Percentiles rank a stretch among this genome's conserved stretches.
phyloP scores from a whole-genome alignment of 164 flowering plant species.

The Protea cynaroides region DNA sequence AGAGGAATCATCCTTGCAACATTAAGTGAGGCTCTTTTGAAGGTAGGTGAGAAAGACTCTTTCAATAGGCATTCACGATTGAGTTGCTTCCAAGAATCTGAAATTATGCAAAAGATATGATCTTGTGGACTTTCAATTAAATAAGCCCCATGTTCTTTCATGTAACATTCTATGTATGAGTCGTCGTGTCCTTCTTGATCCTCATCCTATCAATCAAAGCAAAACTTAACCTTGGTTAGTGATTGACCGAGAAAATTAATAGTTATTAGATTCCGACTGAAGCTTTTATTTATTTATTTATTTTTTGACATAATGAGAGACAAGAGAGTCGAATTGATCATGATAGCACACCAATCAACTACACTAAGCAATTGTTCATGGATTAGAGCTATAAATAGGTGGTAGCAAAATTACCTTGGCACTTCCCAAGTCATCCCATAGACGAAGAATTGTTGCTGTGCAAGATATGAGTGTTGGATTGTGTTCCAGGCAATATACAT shows the following conservation, averaged over 20 bases:
- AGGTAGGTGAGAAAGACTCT: constrained; percentile 24
- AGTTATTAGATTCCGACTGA: too few species aligned
- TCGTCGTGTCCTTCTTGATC: constrained; percentile 43
- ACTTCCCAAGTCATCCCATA: constrained; percentile 61
- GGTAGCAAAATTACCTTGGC: constrained; percentile 55
- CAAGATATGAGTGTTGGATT: constrained; percentile 23
- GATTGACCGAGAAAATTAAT: neutral
- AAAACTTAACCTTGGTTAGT: neutral
- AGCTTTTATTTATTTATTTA: too few species aligned
- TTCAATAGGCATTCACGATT: constrained; percentile 26
- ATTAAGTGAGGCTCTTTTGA: constrained; percentile 26
- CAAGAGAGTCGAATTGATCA: too few species aligned
- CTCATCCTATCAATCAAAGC: constrained; percentile 6
- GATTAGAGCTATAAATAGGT: too few species aligned
- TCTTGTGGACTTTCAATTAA: constrained; percentile 20
- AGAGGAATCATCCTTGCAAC: constrained; percentile 33
- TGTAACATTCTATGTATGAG: constrained; percentile 33
- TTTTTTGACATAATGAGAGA: too few species aligned
- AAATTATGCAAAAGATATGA: constrained; percentile 22
- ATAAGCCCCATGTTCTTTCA: constrained; percentile 22
- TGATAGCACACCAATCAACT: too few species aligned
- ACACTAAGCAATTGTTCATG: too few species aligned
- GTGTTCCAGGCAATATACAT: constrained; percentile 15
- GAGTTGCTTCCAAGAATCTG: constrained; percentile 34
- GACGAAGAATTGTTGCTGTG: constrained; percentile 42